phyloP scores from a whole-genome alignment of 768 basidiomycete genomes.

The Lyophyllum semitale region DNA sequence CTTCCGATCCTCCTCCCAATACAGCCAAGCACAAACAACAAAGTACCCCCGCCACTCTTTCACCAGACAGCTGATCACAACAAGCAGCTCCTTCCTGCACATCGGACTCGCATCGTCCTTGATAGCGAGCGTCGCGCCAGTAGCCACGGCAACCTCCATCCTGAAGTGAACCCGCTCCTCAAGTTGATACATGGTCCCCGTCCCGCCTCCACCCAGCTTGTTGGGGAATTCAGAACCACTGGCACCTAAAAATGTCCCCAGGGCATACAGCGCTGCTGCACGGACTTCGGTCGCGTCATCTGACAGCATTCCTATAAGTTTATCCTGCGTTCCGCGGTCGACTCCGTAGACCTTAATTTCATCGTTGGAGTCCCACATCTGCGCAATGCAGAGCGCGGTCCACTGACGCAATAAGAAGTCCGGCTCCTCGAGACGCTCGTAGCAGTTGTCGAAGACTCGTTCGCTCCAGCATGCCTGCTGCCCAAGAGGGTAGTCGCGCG shows the following conservation, averaged over 20 bases:
- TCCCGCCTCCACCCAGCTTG: constrained; percentile 81
- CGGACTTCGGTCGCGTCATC: constrained; percentile 95
- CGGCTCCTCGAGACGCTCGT: constrained; percentile 79
- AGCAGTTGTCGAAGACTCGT: constrained; percentile 85
- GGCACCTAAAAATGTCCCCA: constrained; percentile 93
- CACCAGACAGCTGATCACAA: constrained; percentile 89
- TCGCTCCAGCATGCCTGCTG: constrained; percentile 84
- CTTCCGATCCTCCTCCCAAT: constrained; percentile 88
- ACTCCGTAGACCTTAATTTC: constrained; percentile 87
- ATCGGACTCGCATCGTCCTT: constrained; percentile 96
- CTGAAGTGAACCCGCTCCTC: constrained; percentile 81
- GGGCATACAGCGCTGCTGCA: constrained; percentile 85
- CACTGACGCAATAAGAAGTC: constrained; percentile 95
- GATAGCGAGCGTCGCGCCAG: constrained; percentile 83
- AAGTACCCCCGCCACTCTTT: constrained; percentile 98
- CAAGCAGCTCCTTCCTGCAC: constrained; percentile 91
- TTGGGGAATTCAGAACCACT: constrained; percentile 70
- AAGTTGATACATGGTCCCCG: constrained; percentile 75
- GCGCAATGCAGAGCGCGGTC: constrained; percentile 90
- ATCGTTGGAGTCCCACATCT: constrained; percentile 93
- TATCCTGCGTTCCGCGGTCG: constrained; percentile 77
- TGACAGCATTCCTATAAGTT: constrained; percentile 72
- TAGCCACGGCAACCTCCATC: constrained; percentile 91
- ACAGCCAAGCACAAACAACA: constrained; percentile 94
- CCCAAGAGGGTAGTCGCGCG: constrained; percentile 86